Evolutionary conservation across 2,329 filamentous ascomycete genomes (phyloP).

Genomic region (Fusarium scirpi): DNA sequence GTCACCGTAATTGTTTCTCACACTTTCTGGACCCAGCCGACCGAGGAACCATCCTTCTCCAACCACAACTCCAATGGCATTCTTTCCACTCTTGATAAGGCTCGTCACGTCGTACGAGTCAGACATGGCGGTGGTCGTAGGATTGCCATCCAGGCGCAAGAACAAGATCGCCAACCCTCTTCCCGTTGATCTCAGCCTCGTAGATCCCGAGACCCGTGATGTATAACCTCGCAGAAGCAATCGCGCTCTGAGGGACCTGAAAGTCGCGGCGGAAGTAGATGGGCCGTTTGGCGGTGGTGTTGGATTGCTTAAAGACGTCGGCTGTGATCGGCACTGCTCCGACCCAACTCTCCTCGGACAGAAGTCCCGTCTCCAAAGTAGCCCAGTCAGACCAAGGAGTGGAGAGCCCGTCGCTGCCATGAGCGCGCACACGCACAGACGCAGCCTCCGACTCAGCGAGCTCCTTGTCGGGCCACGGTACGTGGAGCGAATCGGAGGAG

Average conservation of each 20-base stretch:
- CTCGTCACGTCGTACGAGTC: slow-evolving; percentile 64
- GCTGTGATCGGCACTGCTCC: slow-evolving; percentile 49
- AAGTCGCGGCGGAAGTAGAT: slow-evolving; percentile 53
- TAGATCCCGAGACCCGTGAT: slow-evolving; percentile 61
- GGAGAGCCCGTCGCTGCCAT: slow-evolving; percentile 41
- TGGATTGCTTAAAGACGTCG: slow-evolving; percentile 38
- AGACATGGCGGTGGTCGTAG: slow-evolving; percentile 63
- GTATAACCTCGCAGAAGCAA: slow-evolving; percentile 58
- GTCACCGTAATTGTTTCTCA: slow-evolving; percentile 52
- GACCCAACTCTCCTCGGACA: slow-evolving; percentile 48
- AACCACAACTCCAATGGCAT: slow-evolving; percentile 55
- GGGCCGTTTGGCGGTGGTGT: slow-evolving; percentile 49
- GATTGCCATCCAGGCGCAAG: slow-evolving; percentile 66
- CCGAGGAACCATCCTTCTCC: slow-evolving; percentile 63
- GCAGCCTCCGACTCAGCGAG: slow-evolving; percentile 51
- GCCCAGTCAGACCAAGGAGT: slow-evolving; percentile 48
- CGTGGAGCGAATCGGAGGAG: slow-evolving; percentile 55
- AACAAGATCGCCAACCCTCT: slow-evolving; percentile 45
- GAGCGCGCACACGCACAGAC: slow-evolving; percentile 51
- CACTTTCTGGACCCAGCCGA: slow-evolving; percentile 46
- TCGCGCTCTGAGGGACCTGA: slow-evolving; percentile 10
- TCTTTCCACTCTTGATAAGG: slow-evolving; percentile 55
- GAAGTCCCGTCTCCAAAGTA: slow-evolving; percentile 52
- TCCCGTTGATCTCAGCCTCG: slow-evolving; percentile 61
- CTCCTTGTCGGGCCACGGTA: slow-evolving; percentile 58